Conservation (phyloP, 345 rosid species). For the Isatis tinctoria region DNA sequence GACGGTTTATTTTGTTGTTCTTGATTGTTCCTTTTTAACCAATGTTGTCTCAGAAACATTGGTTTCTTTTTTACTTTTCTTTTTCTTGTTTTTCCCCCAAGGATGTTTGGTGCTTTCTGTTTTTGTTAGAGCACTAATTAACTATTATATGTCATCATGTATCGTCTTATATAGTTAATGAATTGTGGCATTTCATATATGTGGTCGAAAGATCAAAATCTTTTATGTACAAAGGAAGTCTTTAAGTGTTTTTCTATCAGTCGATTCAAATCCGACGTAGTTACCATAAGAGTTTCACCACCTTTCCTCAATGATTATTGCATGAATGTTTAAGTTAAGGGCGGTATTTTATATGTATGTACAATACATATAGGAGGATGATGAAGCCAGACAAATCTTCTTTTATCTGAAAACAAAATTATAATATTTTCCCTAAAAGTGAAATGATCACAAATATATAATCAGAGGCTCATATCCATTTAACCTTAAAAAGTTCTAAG, state of each 20-base stretch:
- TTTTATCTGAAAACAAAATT: not conserved
- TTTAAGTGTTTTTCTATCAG: not conserved
- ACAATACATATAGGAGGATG: not conserved
- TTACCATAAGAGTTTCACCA: not conserved
- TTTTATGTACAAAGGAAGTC: not conserved
- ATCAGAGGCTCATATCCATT: not conserved
- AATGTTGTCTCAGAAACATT: slow-evolving; percentile 9
- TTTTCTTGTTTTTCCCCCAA: not conserved
- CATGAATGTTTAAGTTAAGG: not conserved
- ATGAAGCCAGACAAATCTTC: not conserved
- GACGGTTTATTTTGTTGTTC: slow-evolving; percentile 1
- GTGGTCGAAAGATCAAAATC: not conserved
- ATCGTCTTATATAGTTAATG: not conserved
- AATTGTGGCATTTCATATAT: not conserved
- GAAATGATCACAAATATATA: not conserved
- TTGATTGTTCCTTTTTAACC: slow-evolving; percentile 13
- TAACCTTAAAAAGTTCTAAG: no score
- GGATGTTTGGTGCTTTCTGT: slow-evolving; percentile 31
- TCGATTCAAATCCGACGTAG: not conserved
- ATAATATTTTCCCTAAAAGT: not conserved
- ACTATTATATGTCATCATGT: slow-evolving; percentile 1
- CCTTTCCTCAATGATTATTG: not conserved
- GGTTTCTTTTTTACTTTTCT: not conserved
- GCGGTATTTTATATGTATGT: not conserved
- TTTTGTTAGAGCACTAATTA: slow-evolving; percentile 25